Base-by-base conservation (phyloP, 176 grass and related monocot species). In the Luzula sylvatica region DNA sequence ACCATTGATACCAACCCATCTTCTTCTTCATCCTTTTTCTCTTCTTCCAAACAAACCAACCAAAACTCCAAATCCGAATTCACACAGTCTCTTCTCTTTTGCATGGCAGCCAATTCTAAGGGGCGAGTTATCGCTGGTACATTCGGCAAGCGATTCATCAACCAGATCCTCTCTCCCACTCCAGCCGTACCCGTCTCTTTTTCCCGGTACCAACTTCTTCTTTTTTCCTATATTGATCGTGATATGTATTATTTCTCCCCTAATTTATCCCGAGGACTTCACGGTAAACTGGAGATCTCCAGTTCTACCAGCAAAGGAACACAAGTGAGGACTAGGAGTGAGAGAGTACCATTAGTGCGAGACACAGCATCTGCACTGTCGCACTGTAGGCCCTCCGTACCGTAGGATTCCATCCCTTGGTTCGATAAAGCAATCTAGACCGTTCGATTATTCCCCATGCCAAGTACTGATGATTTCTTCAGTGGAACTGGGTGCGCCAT, bases 101-200 rank as follows among this genome's bases (percentile, higher is more conserved):
- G 86, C 81, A 98, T 98, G 92, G 92, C 92, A 64, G 92, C 68
- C 26, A 68, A 21, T 13, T 68, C 59, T 41, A 96, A 86, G 78
- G 81, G 85, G 55, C 85, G 81, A 61, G 67, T 20, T 53, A 69
- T 98, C 75, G 81, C 78, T 74, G 77, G 78, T 43, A 77, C 75
- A 67, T 70, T 72, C 58, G 75, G 67, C 40, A 78, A 67, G 60
- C 68, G 67, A 35, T 78, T 98, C 60, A 58, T 90, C 25, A 65
- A 77, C 65, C 92, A 80, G 64, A 72, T 78, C 81, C 65, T 87
- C 8, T 61, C 67, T 74, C 83, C 77, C 8, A 3, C 32, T 19
- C 20, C 52, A 1, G 22, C 19, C 13, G 46, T 46, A 15, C 19
- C 62, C 3, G 3, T 52, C 19, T 72, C 47, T 50, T 60, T 25